These are phyloP conservation scores for Acacia confusa DNA, from an alignment of 306 rosid species.

Conservation along the genomic window DNA sequence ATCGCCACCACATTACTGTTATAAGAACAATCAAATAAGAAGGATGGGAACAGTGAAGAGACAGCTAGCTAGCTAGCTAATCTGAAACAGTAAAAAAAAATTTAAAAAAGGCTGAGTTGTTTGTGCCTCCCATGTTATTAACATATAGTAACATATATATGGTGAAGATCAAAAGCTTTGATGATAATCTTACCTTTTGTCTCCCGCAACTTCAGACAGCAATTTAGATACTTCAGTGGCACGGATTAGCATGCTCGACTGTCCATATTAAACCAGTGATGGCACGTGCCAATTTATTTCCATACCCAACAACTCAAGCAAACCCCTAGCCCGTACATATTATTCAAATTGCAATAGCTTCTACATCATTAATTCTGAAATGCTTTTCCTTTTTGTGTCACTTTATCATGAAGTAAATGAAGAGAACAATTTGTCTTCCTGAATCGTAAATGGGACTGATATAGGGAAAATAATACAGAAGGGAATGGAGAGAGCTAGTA, in stretches of 20 bases:
- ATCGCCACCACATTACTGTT: neutral
- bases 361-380: neutral
- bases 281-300: conserved; percentile 16
- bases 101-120: neutral
- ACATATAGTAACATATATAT: neutral
- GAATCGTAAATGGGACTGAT: neutral
- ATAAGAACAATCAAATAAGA: neutral
- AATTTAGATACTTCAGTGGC: conserved; percentile 10
- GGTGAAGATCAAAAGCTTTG: conserved; percentile 14
- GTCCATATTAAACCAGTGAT: neutral
- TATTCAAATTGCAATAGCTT: neutral
- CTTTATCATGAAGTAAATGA: neutral
- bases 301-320: neutral
- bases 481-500: neutral
- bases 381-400: neutral
- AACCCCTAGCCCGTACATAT: neutral
- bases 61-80: neutral
- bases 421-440: neutral
- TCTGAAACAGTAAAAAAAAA: neutral
- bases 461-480: neutral
- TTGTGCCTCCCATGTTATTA: neutral
- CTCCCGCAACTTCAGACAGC: conserved; percentile 22
- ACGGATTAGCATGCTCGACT: conserved; percentile 17
- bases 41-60: neutral
- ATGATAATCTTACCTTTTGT: conserved; percentile 23